Conservation (phyloP, 768 basidiomycete species). For the Naganishia vishniacii region DNA sequence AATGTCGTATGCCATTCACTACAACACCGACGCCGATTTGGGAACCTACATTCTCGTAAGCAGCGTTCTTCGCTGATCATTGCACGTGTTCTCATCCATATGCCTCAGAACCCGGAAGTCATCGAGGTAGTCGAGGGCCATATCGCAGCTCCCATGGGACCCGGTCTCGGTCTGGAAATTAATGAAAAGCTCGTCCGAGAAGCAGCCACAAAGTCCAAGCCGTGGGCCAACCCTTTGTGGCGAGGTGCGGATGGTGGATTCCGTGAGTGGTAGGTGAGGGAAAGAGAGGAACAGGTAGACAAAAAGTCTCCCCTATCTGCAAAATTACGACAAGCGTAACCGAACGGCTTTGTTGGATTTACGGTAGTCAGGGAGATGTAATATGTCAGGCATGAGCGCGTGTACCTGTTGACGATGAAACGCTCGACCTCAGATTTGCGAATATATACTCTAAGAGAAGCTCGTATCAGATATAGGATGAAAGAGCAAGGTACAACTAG, state of each 20-base stretch:
- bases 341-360: too few relatives aligned
- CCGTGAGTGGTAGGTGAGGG: constrained; percentile 40
- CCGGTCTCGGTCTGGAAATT: constrained; percentile 61
- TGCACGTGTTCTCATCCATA: background rate
- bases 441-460: too few relatives aligned
- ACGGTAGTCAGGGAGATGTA: too few relatives aligned
- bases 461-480: too few relatives aligned
- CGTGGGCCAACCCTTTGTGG: constrained; percentile 46
- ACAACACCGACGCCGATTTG: constrained; percentile 44
- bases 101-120: constrained; percentile 47
- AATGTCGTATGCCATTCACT: constrained; percentile 31
- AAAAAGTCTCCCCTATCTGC: too few relatives aligned
- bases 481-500: too few relatives aligned
- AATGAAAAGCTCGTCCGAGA: constrained; percentile 56
- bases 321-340: too few relatives aligned
- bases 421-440: too few relatives aligned
- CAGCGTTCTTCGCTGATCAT: too few relatives aligned
- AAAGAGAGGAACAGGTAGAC: too few relatives aligned
- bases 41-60: constrained; percentile 38
- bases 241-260: constrained; percentile 43
- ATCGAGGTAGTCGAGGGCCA: constrained; percentile 58
- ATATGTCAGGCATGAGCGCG: too few relatives aligned
- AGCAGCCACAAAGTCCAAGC: constrained; percentile 38
- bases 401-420: too few relatives aligned
- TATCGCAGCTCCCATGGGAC: constrained; percentile 54